Evolutionary conservation across 257 asterid genomes (phyloP).

Genomic region (Salvia hispanica): DNA sequence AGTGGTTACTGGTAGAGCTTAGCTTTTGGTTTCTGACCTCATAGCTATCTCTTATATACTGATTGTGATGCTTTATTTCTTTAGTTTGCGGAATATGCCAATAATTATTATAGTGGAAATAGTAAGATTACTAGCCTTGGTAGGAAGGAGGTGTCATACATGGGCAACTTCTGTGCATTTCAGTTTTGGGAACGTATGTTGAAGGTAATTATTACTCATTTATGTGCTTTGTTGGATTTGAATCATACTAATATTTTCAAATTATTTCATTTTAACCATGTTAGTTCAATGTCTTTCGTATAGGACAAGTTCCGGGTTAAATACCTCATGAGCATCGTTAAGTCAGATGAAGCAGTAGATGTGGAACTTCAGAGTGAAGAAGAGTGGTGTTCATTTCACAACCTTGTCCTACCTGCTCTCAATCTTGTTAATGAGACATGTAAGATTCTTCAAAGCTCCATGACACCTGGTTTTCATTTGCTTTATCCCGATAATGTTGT

Average conservation of each 20-base stretch:
- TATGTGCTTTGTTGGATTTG: slow-evolving; percentile 21
- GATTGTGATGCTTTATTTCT: slow-evolving; percentile 32
- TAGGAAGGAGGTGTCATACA: slow-evolving; percentile 62
- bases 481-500: slow-evolving; percentile 27
- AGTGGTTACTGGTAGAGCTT: neutral
- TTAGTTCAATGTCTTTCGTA: slow-evolving; percentile 31
- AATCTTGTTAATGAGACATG: slow-evolving; percentile 75
- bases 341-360: slow-evolving; percentile 43
- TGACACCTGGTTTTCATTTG: slow-evolving; percentile 17
- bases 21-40: slow-evolving; percentile 23
- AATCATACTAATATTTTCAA: slow-evolving; percentile 21
- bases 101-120: slow-evolving; percentile 52
- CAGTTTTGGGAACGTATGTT: slow-evolving; percentile 88
- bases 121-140: slow-evolving; percentile 59
- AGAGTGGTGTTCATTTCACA: slow-evolving; percentile 87
- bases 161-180: slow-evolving; percentile 76
- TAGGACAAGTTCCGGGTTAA: slow-evolving; percentile 75
- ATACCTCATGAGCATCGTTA: slow-evolving; percentile 50
- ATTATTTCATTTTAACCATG: slow-evolving; percentile 23
- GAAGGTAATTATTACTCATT: slow-evolving; percentile 51
- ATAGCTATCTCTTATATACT: slow-evolving; percentile 27
- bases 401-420: slow-evolving; percentile 80
- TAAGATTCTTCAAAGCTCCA: slow-evolving; percentile 40
- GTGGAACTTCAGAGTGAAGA: slow-evolving; percentile 52
- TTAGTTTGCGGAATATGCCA: slow-evolving; percentile 60